Base-by-base conservation (phyloP, 441 rosid species). In the Gossypium gossypioides region DNA sequence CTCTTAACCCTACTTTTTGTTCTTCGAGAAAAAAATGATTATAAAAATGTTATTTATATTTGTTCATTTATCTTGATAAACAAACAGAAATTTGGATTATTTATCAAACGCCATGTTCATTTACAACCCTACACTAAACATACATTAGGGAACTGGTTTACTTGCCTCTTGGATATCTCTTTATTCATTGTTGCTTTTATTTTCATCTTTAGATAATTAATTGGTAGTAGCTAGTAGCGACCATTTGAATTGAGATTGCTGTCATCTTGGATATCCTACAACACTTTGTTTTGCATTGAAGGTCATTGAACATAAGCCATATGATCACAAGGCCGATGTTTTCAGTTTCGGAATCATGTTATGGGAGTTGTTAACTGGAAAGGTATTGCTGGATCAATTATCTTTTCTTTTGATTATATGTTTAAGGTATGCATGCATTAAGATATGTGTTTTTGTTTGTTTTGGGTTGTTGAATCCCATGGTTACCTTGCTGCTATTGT, bases 281-380 rank as follows among this genome's bases (percentile, higher is more conserved):
- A 62, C 72, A 69, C 55, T 81, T 76, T 37, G 55, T 80, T 83
- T 86, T 84, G 76, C 76, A 62, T 72, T 64, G 69, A 73, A 84
- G 87, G 85, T 84, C 44, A 82, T 82, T 57, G 85, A 80, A 75
- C 85, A 82, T 81, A 82, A 76, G 74, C 85, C 81, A 62, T 84
- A 84, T 69, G 87, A 84, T 78, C 87, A 84, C 79, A 82, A 78
- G 78, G 85, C 84, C 3, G 87, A 84, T 58, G 75, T 82, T 71
- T 84, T 80, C 58, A 84, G 87, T 75, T 84, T 82, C 4, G 87
- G 81, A 55, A 63, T 84, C 58, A 85, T 84, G n/a, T 51, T 84
- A 25, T 80, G 87, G 85, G 87, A 84, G 77, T 66, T 84, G 77
- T 74, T 84, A 68, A 80, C 85, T 0, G 87, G 85, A 48, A 82